A percentile compares a stretch with the other conserved stretches of the same genome.
Evolutionary conservation across 2,329 filamentous ascomycete genomes (phyloP).

Genomic region (Aspergillus uvarum): DNA sequence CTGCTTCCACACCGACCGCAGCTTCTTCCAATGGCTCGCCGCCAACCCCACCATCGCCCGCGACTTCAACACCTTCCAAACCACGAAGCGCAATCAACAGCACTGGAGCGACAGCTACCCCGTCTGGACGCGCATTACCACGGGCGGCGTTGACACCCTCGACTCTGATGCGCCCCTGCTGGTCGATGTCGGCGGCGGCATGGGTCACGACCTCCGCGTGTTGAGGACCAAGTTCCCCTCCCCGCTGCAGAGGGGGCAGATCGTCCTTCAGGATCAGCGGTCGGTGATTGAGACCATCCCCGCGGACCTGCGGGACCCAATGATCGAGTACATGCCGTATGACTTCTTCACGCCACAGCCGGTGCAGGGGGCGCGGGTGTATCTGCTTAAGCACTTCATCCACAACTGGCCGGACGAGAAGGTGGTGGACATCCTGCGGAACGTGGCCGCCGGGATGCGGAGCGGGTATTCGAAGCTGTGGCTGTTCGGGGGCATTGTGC

Average conservation of each 20-base stretch:
- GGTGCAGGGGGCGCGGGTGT: conserved; percentile 31
- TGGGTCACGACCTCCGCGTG: conserved; percentile 13
- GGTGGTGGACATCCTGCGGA: not conserved
- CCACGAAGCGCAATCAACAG: conserved; percentile 15
- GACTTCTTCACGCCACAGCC: conserved; percentile 17
- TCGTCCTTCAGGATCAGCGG: conserved; percentile 19
- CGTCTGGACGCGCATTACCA: conserved; percentile 20
- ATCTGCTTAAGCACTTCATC: conserved; percentile 36
- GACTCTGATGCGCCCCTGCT: conserved; percentile 16
- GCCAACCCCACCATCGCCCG: conserved; percentile 11
- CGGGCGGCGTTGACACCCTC: conserved; percentile 13
- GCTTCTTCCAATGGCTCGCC: conserved; percentile 18
- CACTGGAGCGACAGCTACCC: conserved; percentile 26
- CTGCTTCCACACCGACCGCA: conserved; percentile 12
- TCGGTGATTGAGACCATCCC: conserved; percentile 13
- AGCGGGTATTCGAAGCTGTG: conserved; percentile 12
- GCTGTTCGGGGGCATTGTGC: conserved; percentile 7
- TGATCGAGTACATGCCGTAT: conserved; percentile 6
- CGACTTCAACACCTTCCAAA: conserved; percentile 27
- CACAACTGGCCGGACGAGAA: conserved; percentile 41
- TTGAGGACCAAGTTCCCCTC: conserved; percentile 11
- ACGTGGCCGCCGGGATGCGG: not conserved
- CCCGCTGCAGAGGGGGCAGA: conserved; percentile 1
- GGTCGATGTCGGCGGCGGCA: conserved; percentile 23
- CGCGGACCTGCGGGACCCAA: not conserved